These are phyloP conservation scores for Lasiosphaeria miniovina DNA, from an alignment of 495 filamentous ascomycete species.

Conservation along the genomic window DNA sequence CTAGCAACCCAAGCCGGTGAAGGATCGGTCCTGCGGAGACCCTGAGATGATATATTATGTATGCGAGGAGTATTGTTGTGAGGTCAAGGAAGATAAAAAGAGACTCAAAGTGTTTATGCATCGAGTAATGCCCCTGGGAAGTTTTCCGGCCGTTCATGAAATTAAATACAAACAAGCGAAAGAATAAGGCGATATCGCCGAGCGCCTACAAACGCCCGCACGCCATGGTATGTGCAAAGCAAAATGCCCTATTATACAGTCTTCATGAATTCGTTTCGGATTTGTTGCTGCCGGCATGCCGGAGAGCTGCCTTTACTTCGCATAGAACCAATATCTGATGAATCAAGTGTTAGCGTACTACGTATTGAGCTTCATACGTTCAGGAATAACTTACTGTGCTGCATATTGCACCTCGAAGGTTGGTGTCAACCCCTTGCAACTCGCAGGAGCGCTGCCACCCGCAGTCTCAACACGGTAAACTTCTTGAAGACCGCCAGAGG, in stretches of 20 bases:
- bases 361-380: background rate
- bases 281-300: background rate
- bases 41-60: no score
- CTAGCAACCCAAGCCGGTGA: background rate
- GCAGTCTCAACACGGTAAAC: conserved; percentile 86
- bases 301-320: conserved; percentile 3
- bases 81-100: no score
- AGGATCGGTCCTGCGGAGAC: no score
- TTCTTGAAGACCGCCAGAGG: conserved; percentile 62
- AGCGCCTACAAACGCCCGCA: conserved; percentile 12
- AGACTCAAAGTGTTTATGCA: background rate
- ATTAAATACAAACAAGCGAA: conserved; percentile 10
- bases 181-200: conserved; percentile 1
- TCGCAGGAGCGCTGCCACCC: conserved; percentile 72
- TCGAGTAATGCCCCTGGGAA: background rate
- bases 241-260: conserved; percentile 15
- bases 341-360: conserved; percentile 9
- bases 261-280: conserved; percentile 8
- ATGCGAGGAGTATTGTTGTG: no score
- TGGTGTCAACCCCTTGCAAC: conserved; percentile 62
- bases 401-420: conserved; percentile 75
- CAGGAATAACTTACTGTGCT: conserved; percentile 61
- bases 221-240: conserved; percentile 6
- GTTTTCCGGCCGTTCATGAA: background rate
- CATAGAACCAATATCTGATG: conserved; percentile 42